These are phyloP conservation scores for Tanacetum coccineum DNA, from an alignment of 129 eudicot genomes.

Conservation along the genomic window DNA sequence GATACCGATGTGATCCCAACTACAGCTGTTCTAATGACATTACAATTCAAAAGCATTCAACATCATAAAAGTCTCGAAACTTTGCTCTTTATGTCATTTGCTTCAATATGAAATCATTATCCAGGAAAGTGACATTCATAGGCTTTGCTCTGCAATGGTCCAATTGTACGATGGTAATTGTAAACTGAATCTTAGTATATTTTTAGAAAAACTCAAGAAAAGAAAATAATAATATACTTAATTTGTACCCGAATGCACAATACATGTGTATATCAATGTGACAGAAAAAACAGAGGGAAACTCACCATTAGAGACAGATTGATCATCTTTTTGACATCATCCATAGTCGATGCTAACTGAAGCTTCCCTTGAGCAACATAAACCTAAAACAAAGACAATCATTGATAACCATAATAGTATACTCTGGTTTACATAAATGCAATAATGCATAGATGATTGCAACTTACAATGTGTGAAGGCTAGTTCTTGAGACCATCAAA, in stretches of 20 bases:
- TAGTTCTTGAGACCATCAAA: conserved; percentile 94
- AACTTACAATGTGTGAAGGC: conserved; percentile 87
- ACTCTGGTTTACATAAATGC: background rate
- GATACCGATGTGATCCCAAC: no score
- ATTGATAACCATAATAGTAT: background rate
- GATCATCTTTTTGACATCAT: conserved; percentile 55
- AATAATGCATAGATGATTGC: background rate
- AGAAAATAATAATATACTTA: background rate
- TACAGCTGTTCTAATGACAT: no score
- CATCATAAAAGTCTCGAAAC: no score
- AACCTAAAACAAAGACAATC: conserved; percentile 39
- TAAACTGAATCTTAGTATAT: no score
- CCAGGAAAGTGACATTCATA: no score
- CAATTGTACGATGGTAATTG: no score
- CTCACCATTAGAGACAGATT: conserved; percentile 84
- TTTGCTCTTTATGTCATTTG: no score
- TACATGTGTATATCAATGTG: no score
- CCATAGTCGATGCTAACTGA: conserved; percentile 76
- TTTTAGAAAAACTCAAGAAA: background rate
- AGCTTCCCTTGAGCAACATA: conserved; percentile 85
- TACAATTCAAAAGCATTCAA: no score
- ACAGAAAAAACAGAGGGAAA: background rate
- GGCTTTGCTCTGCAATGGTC: no score
- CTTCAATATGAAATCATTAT: no score
- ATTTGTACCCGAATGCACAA: background rate